Evolutionary conservation across 441 rosid species (phyloP), one percentile per base, ranked within the genome.

Genomic region (Biscutella laevigata): DNA sequence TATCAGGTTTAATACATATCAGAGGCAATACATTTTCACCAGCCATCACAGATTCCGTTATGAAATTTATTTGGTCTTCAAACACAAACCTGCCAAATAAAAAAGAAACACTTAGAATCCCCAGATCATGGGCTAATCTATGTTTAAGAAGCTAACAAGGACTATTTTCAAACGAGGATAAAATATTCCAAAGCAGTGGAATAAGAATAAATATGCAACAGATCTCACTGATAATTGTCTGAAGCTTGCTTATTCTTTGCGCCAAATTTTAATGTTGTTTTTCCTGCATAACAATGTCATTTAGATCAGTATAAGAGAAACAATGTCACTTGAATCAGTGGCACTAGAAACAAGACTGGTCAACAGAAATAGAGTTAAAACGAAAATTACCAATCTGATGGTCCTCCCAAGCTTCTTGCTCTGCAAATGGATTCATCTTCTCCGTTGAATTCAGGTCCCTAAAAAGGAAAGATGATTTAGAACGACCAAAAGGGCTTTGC

Each of bases 401-500:
- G 43, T 88, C 99, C 80, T 92, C 99, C 99, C 99, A 92, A 48
- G 95, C 99, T 71, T 92, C 95, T 76, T 92, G 99, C 67, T 92
- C 99, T 4, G 86, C 94, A 77, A 86, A 88, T 17, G 20, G 97
- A 69, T 88, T 83, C 99, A 83, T 92, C 70, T 86, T 92, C 11
- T 86, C 95, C 28, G 77, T 71, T 57, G 89, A 77, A 59, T 70
- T 61, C 37, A 78, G 32, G 62, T 84, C 94, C 71, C 95, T 90
- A 56, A 11, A 63, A 36, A 24, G 30, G 44, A 9, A 52, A 25
- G 17, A 4, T 45, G 32, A 33, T 60, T 57, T 27, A 42, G 56
- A 52, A 45, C 15, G 26, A 42, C 36, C 20, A 46, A 13, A 53
- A 25, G 24, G 41, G 41, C 32, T 44, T 25, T 13, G 6, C 16